phyloP scores from a whole-genome alignment of 768 basidiomycete species.

The Xanthoconium purpureum region DNA sequence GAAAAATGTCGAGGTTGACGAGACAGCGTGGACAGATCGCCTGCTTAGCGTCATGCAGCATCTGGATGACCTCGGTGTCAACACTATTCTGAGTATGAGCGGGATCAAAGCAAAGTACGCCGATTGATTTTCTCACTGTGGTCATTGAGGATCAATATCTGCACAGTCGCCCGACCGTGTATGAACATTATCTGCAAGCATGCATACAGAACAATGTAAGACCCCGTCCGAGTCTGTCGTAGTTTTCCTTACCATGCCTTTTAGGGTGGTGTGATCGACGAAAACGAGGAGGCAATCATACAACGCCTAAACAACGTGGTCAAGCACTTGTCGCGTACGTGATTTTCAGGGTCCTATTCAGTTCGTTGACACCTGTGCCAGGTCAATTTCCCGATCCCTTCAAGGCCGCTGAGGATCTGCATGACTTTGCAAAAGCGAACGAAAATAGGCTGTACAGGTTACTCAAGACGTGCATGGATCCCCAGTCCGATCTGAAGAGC shows the following conservation, averaged over 20 bases:
- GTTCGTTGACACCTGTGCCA: conserved; percentile 23
- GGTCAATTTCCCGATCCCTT: conserved; percentile 62
- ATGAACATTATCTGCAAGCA: conserved; percentile 64
- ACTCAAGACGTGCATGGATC: conserved; percentile 76
- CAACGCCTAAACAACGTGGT: conserved; percentile 53
- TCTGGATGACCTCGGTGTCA: conserved; percentile 58
- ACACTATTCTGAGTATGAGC: conserved; percentile 56
- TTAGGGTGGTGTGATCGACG: conserved; percentile 89
- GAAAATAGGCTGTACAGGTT: conserved; percentile 84
- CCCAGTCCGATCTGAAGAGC: conserved; percentile 77
- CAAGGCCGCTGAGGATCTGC: conserved; percentile 76
- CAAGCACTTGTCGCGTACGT: conserved; percentile 60
- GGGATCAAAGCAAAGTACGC: conserved; percentile 61
- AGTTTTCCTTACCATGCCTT: background rate
- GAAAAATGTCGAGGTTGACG: conserved; percentile 61
- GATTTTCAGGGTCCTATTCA: background rate
- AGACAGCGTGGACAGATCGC: conserved; percentile 81
- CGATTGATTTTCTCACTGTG: background rate
- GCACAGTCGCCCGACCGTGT: conserved; percentile 63
- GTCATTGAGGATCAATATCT: background rate
- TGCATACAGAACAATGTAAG: conserved; percentile 85
- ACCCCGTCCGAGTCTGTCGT: conserved; percentile 2
- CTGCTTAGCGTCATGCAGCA: conserved; percentile 69
- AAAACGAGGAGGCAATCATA: conserved; percentile 64
- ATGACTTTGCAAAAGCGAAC: conserved; percentile 81